Conservation (phyloP, 2,329 filamentous ascomycete genomes). For the Sclerotinia glacialis region DNA sequence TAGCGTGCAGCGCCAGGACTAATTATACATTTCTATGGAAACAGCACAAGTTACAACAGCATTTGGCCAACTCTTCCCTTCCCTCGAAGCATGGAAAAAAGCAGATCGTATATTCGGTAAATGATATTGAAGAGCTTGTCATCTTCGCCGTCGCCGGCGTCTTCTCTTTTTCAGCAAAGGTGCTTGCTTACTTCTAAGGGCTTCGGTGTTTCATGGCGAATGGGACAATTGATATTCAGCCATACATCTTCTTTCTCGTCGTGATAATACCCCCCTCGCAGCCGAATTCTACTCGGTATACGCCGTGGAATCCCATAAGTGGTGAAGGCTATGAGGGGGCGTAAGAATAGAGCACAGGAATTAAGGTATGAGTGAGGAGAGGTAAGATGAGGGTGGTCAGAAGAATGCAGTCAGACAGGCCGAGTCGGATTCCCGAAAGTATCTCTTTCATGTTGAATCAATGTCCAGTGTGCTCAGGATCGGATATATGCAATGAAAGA, state of each 20-base stretch:
- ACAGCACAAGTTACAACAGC: neutral
- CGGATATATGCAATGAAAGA: neutral
- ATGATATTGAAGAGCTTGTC: neutral
- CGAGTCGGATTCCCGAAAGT: neutral
- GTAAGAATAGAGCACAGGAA: slow-evolving; percentile 6
- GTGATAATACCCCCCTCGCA: neutral
- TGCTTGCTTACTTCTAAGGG: neutral
- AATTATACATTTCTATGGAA: neutral
- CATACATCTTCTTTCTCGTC: neutral
- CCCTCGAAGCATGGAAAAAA: neutral
- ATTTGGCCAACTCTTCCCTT: neutral
- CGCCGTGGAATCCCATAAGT: slow-evolving; percentile 1
- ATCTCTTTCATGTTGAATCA: neutral
- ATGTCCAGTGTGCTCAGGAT: neutral
- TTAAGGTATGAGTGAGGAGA: neutral
- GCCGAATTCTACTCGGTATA: slow-evolving; percentile 13
- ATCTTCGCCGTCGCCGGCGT: neutral
- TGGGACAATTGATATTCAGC: slow-evolving; percentile 9
- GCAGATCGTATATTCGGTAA: neutral
- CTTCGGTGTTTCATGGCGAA: slow-evolving; percentile 14
- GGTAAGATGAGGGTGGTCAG: slow-evolving; percentile 17
- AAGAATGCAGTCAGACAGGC: slow-evolving; percentile 16
- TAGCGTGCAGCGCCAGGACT: neutral
- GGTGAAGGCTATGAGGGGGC: neutral
- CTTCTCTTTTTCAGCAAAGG: neutral